These are phyloP conservation scores for Cytospora paraplurivora DNA, from an alignment of 2,329 filamentous ascomycete genomes.

Conservation along the genomic window DNA sequence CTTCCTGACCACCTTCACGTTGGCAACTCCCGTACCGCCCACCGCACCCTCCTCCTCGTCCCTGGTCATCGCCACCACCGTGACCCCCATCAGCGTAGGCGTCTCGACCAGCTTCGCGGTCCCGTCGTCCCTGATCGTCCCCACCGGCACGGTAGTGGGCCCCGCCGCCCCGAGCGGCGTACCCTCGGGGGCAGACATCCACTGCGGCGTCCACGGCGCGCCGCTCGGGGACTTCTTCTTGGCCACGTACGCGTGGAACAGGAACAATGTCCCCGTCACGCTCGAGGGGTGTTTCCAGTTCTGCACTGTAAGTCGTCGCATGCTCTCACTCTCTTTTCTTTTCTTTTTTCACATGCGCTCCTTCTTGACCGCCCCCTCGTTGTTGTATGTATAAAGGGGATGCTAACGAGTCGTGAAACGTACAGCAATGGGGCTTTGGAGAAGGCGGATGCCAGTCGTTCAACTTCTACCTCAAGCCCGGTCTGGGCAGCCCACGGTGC, in stretches of 20 bases:
- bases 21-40: no score
- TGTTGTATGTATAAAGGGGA: not conserved
- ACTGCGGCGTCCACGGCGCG: conserved; percentile 45
- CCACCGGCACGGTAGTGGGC: conserved; percentile 40
- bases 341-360: not conserved
- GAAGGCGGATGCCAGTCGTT: conserved; percentile 40
- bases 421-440: conserved; percentile 38
- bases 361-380: no score
- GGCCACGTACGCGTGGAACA: conserved; percentile 43
- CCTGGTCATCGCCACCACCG: conserved; percentile 40
- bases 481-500: conserved; percentile 39
- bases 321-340: no score
- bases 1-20: no score
- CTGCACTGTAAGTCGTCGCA: conserved; percentile 40
- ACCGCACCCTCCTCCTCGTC: not conserved
- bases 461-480: conserved; percentile 39
- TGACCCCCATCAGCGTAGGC: conserved; percentile 38
- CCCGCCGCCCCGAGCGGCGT: conserved; percentile 36
- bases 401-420: not conserved
- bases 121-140: conserved; percentile 29
- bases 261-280: conserved; percentile 38
- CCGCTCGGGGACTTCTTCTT: conserved; percentile 42
- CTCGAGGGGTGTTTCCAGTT: conserved; percentile 47
- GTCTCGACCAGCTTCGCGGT: conserved; percentile 31
- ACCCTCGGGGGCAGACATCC: conserved; percentile 35